A percentile compares a stretch with the other conserved stretches of the same genome.
phyloP scores from a whole-genome alignment of 1,284 basidiomycete genomes.

The Cryptococcus wingfieldii region DNA sequence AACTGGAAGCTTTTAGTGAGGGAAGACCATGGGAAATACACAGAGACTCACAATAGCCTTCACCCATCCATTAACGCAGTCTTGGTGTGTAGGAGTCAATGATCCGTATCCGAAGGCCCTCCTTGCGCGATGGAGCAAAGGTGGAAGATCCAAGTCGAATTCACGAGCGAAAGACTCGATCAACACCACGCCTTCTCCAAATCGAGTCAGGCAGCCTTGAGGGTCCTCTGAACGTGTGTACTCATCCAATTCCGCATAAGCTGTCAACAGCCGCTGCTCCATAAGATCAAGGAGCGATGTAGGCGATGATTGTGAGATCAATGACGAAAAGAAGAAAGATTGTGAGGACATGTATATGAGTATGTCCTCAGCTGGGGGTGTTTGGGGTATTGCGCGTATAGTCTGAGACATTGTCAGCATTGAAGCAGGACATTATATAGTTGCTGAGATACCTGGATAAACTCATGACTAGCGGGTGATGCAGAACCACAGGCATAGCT shows the following conservation, averaged over 20 bases:
- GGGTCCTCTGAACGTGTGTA: constrained; percentile 37
- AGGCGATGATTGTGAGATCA: constrained; percentile 21
- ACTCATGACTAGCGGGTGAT: constrained; percentile 23
- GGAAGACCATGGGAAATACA: not conserved
- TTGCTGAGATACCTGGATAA: constrained; percentile 21
- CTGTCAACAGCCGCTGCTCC: constrained; percentile 18
- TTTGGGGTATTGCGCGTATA: constrained; percentile 18
- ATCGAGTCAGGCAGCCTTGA: constrained; percentile 41
- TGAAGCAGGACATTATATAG: not conserved
- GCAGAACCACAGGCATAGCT: constrained; percentile 26
- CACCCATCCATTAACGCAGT: constrained; percentile 44
- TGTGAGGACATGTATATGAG: constrained; percentile 29
- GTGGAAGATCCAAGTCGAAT: constrained; percentile 26
- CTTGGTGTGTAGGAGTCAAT: constrained; percentile 37
- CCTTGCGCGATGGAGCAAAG: constrained; percentile 31
- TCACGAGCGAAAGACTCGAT: constrained; percentile 31
- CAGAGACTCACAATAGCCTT: constrained; percentile 39
- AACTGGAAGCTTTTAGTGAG: constrained; percentile 24
- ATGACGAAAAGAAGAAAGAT: constrained; percentile 23
- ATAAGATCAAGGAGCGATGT: constrained; percentile 20
- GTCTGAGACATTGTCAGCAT: constrained; percentile 12
- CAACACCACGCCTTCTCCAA: constrained; percentile 45
- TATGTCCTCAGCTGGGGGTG: constrained; percentile 31
- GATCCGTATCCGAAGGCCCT: constrained; percentile 33
- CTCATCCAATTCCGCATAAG: constrained; percentile 22